These are phyloP conservation scores for Botrytis porri DNA, from an alignment of 2,329 filamentous ascomycete species.

Conservation along the genomic window DNA sequence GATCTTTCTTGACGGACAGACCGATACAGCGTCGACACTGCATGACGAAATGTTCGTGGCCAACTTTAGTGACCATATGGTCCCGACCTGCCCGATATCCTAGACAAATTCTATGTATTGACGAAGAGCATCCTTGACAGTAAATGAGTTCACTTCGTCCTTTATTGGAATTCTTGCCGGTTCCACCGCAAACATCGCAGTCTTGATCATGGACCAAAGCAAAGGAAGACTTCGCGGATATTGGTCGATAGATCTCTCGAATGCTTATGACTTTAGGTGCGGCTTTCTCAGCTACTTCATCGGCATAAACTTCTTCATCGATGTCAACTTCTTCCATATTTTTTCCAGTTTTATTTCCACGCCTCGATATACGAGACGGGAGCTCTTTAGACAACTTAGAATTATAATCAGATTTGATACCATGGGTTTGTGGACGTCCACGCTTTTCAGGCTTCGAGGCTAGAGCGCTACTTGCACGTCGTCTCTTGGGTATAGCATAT, in stretches of 20 bases:
- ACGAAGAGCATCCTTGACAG: conserved; percentile 85
- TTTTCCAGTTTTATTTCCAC: conserved; percentile 34
- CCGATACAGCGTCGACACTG: conserved; percentile 87
- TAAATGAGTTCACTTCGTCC: conserved; percentile 65
- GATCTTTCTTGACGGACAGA: conserved; percentile 64
- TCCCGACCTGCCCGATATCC: conserved; percentile 71
- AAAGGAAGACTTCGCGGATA: conserved; percentile 64
- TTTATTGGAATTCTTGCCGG: conserved; percentile 53
- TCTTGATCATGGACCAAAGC: conserved; percentile 62
- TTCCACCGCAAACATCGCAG: conserved; percentile 70
- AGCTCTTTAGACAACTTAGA: conserved; percentile 26
- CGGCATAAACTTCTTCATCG: conserved; percentile 48
- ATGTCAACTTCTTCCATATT: conserved; percentile 51
- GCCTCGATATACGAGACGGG: conserved; percentile 38
- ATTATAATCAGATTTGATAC: conserved; percentile 15
- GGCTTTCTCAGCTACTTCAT: conserved; percentile 46
- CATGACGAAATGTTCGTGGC: conserved; percentile 72
- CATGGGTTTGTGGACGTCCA: conserved; percentile 18
- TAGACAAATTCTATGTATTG: conserved; percentile 81
- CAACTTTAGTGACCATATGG: conserved; percentile 87
- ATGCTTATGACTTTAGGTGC: conserved; percentile 60
- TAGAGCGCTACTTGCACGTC: background rate
- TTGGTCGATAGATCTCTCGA: conserved; percentile 68
- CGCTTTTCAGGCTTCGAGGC: conserved; percentile 20
- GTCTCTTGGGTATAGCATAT: conserved; percentile 45